Evolutionary conservation across 768 basidiomycete genomes (phyloP).

Genomic region (Flagelloscypha sp.): DNA sequence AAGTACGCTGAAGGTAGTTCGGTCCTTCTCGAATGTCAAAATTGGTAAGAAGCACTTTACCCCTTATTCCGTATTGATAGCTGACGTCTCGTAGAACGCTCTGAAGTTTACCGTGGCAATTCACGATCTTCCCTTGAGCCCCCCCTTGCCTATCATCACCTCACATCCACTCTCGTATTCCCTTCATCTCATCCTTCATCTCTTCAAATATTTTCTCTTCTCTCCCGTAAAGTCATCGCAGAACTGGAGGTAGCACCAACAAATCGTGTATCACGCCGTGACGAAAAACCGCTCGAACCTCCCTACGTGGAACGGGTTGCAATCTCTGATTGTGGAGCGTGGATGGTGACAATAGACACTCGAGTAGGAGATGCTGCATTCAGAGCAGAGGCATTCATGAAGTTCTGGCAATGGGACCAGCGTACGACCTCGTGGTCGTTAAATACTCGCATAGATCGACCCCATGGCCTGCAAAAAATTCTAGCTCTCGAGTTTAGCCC

Average conservation of each 20-base stretch:
- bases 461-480: conserved; percentile 64
- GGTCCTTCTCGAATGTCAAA: conserved; percentile 71
- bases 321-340: conserved; percentile 62
- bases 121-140: conserved; percentile 33
- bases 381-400: conserved; percentile 68
- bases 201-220: conserved; percentile 83
- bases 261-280: conserved; percentile 78
- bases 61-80: conserved; percentile 2
- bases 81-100: conserved; percentile 23
- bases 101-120: conserved; percentile 23
- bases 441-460: conserved; percentile 84
- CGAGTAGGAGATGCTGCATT: conserved; percentile 61
- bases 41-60: conserved; percentile 41
- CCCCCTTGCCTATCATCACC: conserved; percentile 71
- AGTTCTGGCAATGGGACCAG: conserved; percentile 83
- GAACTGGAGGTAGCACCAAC: conserved; percentile 93
- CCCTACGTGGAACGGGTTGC: conserved; percentile 64
- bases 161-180: conserved; percentile 70
- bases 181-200: conserved; percentile 94
- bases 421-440: conserved; percentile 58
- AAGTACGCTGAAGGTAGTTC: conserved; percentile 60
- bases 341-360: conserved; percentile 88
- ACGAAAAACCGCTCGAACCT: conserved; percentile 69
- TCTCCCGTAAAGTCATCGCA: conserved; percentile 58
- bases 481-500: conserved; percentile 68